Base-by-base conservation (phyloP, 305 asterid species). In the Fraxinus sp. region DNA sequence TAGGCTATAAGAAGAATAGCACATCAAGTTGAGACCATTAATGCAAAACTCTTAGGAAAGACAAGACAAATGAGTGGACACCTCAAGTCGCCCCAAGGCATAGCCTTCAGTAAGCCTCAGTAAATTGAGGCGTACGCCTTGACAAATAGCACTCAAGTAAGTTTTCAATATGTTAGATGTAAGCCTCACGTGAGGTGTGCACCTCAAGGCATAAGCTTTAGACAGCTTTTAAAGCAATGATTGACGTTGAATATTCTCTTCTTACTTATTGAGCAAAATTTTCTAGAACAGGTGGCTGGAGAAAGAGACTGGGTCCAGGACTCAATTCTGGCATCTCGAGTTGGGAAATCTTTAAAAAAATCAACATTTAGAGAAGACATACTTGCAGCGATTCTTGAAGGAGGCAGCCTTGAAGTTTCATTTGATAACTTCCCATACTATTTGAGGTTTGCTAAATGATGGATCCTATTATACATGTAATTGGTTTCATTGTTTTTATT, bases 381-480 rank as follows among this genome's bases (percentile, higher is more conserved):
- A 80, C 86, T 87, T 82, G 90, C 91, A 24, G 89, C 91, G 57
- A 86, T 94, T 78, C 86, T 92, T 68, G 91, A 92, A 86, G 95
- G 96, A 55, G 89, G 86, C 10, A 82, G 87, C 72, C 75, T 92
- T 37, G 95, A 93, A 35, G 94, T 94, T 88, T 87, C 97, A 81
- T 94, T 93, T 85, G 98, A 94, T 84, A 82, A 91, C 85, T 94
- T 94, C 86, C 98, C 98, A 16, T 94, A 94, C 87, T 93, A 94
- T 86, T 90, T 94, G 83, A 92, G 97, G 98, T 94, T 84, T 68
- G 84, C 64, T 43, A 72, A 32, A 78, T 87, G 79, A 76, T 73
- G 37, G 73, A 71, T 66, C 32, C 18, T 24, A 83, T 36, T 36
- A 41, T 37, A 43, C 52, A 35, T 10, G 37, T 30, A 68, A 11